A percentile compares a stretch with the other conserved stretches of the same genome.
phyloP scores from a whole-genome alignment of 305 asterid genomes.

The Fraxinus velutina region DNA sequence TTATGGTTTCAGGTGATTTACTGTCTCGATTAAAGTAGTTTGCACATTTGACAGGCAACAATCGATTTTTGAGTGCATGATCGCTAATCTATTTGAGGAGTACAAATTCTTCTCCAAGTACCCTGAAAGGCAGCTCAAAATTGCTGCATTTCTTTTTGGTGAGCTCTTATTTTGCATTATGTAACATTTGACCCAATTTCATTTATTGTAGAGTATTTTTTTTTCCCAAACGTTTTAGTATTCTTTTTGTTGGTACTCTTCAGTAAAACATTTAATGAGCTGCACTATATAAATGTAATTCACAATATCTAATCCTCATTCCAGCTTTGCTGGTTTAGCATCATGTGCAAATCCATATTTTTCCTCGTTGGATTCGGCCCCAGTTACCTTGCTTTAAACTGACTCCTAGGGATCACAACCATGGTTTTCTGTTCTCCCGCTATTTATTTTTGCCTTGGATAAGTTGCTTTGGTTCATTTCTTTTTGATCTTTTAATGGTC shows the following conservation, averaged over 20 bases:
- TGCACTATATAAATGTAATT: not conserved
- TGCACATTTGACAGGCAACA: conserved; percentile 64
- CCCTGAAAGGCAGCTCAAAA: conserved; percentile 84
- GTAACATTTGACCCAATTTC: conserved; percentile 48
- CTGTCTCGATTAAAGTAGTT: not conserved
- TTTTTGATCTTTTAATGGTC: not conserved
- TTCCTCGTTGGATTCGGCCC: not conserved
- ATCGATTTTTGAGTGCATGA: conserved; percentile 81
- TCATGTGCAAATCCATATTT: not conserved
- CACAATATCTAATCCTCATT: conserved; percentile 28
- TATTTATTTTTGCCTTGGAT: not conserved
- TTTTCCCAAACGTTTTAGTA: not conserved
- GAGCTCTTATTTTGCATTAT: conserved; percentile 33
- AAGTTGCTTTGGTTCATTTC: not conserved
- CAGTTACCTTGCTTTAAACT: not conserved
- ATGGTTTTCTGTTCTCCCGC: not conserved
- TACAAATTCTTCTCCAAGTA: conserved; percentile 80
- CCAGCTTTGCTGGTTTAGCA: conserved; percentile 24
- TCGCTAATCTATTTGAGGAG: conserved; percentile 88
- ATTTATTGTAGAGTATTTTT: conserved; percentile 57
- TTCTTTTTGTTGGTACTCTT: not conserved
- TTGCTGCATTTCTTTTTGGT: conserved; percentile 91
- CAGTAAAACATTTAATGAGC: not conserved
- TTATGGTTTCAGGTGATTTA: conserved; percentile 7
- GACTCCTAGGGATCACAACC: not conserved